Evolutionary conservation across 345 rosid genomes (phyloP), one percentile per base, ranked within the genome.

Genomic region (Aurinia saxatilis): DNA sequence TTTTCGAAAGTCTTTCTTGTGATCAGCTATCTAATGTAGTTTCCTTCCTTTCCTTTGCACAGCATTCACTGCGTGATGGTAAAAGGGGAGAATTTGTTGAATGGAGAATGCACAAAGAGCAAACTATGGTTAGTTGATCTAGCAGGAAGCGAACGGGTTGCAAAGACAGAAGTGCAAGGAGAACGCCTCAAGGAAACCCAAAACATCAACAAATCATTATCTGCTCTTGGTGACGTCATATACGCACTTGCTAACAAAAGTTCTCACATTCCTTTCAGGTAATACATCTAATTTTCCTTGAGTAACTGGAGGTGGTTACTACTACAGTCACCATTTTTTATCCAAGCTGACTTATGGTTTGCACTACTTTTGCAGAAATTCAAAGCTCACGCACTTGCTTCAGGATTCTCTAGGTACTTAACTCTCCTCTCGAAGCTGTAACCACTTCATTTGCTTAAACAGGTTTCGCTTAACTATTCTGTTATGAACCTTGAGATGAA

Each of bases 221-320:
- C 99, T 71, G 95, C 99, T 50, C 95, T 93, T 39, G 99, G 99
- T 55, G 99, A 90, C 63, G 99, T 93, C 78, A 90, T 93, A 72
- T 89, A 86, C 50, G 90, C 99, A 54, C 95, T 90, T 59, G 91
- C 99, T 15, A 84, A 85, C 53, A 93, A 82, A 84, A 89, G 96
- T 67, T 84, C 96, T 19, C 91, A 90, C 55, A 74, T 90, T 65
- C 99, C 97, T 50, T 93, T 84, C 82, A 89, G 99, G 99, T 90
- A 21, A 50, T 47, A 8, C 18, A 56, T 50, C 8, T 6, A 3
- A 3, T 8, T 48, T 40, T 47, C 5, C 47, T 48, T 29, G 8
- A 49, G 39, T 60, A 54, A 27, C 30, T 37, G 5, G 47, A 13
- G 4, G 46, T 27, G 4, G 34, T 34, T 44, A 37, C 47, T 8